These are phyloP conservation scores for Penicillium italicum DNA, from an alignment of 2,329 filamentous ascomycete species.

Conservation along the genomic window DNA sequence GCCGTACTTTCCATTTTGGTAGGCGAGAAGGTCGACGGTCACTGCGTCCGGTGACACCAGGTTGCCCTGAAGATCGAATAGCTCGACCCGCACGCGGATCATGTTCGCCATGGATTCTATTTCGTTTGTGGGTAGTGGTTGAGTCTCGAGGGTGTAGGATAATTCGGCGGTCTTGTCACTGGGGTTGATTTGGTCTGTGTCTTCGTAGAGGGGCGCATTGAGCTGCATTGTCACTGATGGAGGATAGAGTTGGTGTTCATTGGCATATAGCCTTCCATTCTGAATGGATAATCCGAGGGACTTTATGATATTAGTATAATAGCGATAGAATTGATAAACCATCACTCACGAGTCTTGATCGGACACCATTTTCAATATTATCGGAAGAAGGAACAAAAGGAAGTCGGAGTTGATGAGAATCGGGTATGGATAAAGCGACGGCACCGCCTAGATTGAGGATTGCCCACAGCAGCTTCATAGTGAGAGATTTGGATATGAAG, in stretches of 20 bases:
- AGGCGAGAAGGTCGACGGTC: conserved; percentile 28
- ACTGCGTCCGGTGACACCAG: conserved; percentile 29
- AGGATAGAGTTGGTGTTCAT: conserved; percentile 30
- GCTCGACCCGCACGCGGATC: conserved; percentile 23
- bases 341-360: conserved; percentile 17
- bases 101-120: conserved; percentile 15
- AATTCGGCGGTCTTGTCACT: conserved; percentile 15
- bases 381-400: conserved; percentile 16
- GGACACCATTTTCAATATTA: not conserved
- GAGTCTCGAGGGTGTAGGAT: conserved; percentile 25
- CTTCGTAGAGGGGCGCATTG: conserved; percentile 22
- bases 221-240: conserved; percentile 27
- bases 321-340: too few species aligned
- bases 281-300: conserved; percentile 28
- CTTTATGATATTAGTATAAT: conserved; percentile 16
- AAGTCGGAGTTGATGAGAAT: conserved; percentile 19
- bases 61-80: conserved; percentile 25
- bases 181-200: not conserved
- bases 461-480: conserved; percentile 17
- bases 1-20: conserved; percentile 21
- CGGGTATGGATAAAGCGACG: conserved; percentile 13
- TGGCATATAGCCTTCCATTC: conserved; percentile 29
- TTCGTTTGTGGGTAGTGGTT: conserved; percentile 20
- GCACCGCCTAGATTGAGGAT: conserved; percentile 12
- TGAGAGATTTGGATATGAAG: not conserved